phyloP scores from a whole-genome alignment of 176 grass and related monocot genomes.

The Avena atlantica region DNA sequence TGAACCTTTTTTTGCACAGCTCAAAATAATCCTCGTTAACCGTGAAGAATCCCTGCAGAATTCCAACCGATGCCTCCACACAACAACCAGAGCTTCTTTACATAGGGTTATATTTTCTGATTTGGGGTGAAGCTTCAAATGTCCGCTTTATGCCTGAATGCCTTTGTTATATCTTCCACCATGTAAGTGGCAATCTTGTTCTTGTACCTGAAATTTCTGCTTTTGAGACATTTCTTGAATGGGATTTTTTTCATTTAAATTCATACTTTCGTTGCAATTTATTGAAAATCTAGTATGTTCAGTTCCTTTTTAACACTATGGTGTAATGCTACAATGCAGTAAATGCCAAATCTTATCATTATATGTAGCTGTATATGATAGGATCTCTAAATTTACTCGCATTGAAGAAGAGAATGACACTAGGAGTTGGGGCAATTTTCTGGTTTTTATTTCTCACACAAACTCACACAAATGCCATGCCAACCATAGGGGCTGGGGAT shows the following conservation, averaged over 20 bases:
- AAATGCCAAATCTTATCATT: conserved; percentile 6
- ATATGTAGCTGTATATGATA: neutral
- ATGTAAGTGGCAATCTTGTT: conserved; percentile 63
- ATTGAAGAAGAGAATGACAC: too few relatives aligned
- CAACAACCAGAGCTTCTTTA: conserved; percentile 81
- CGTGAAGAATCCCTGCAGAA: conserved; percentile 30
- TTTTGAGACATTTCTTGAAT: conserved; percentile 5
- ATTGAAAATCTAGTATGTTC: conserved; percentile 21
- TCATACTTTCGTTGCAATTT: neutral
- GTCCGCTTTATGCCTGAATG: conserved; percentile 99
- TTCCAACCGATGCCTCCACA: conserved; percentile 37
- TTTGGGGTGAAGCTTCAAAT: conserved; percentile 99
- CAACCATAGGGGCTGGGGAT: too few relatives aligned
- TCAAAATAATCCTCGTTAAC: conserved; percentile 5
- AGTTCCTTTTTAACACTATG: neutral
- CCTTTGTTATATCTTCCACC: conserved; percentile 94
- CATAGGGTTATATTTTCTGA: conserved; percentile 91
- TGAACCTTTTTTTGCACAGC: conserved; percentile 22
- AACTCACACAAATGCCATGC: too few relatives aligned
- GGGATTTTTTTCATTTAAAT: neutral
- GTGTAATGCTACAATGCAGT: conserved; percentile 10
- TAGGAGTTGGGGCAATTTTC: too few relatives aligned
- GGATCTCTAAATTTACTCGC: too few relatives aligned
- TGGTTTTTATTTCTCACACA: too few relatives aligned
- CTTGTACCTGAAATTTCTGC: conserved; percentile 31